These are phyloP conservation scores for Medicago truncatula DNA, from an alignment of 306 rosid species.

Conservation along the genomic window MtrunA17r5.0-ANR NC_053047.1:11116001-11116500, in stretches of 20 bases:
- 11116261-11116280: background rate
- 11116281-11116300: constrained; percentile 75
- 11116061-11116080: constrained; percentile 13
- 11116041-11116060: background rate
- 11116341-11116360: constrained; percentile 87
- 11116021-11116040: too few relatives aligned
- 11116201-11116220: too few relatives aligned
- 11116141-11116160: constrained; percentile 7
- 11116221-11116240: too few relatives aligned
- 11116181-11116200: background rate
- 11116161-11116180: background rate
- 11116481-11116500: constrained; percentile 10
- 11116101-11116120: constrained; percentile 8
- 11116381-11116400: constrained; percentile 93
- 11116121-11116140: constrained; percentile 15
- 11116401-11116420: constrained; percentile 24
- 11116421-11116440: constrained; percentile 8
- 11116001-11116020: too few relatives aligned
- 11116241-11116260: too few relatives aligned
- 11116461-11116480: constrained; percentile 8
- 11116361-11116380: constrained; percentile 95
- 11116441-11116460: background rate
- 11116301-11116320: constrained; percentile 79
- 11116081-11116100: constrained; percentile 10
- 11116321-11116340: constrained; percentile 95